Conservation (phyloP, 2,329 filamentous ascomycete species). For the Stagonosporopsis chrysanthemi region DNA sequence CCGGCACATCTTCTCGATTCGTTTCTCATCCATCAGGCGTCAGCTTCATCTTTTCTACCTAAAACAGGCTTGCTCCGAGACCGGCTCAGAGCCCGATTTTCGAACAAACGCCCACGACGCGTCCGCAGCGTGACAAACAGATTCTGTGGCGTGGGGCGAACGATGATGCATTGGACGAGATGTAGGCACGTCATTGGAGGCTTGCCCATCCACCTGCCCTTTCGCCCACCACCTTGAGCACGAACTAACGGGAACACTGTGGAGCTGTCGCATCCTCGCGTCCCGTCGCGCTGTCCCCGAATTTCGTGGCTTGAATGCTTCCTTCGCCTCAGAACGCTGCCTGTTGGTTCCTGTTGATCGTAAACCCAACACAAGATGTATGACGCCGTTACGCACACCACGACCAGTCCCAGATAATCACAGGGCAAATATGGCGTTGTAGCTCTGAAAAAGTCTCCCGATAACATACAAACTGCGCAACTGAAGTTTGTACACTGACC, state of each 20-base stretch:
- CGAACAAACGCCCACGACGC: slow-evolving; percentile 3
- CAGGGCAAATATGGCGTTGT: slow-evolving; percentile 8
- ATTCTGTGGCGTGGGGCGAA: slow-evolving; percentile 10
- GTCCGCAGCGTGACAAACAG: slow-evolving; percentile 13
- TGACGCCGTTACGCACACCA: slow-evolving; percentile 26
- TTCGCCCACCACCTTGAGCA: slow-evolving; percentile 18
- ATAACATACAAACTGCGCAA: not conserved
- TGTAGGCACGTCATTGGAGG: slow-evolving; percentile 21
- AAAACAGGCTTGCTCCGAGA: slow-evolving; percentile 11
- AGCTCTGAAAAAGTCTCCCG: slow-evolving; percentile 1
- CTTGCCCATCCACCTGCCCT: slow-evolving; percentile 20
- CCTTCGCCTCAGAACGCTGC: slow-evolving; percentile 7
- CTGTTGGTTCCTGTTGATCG: slow-evolving; percentile 14
- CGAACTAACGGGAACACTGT: slow-evolving; percentile 24
- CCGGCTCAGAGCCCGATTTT: slow-evolving; percentile 5
- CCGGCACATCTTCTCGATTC: slow-evolving; percentile 8
- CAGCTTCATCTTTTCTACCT: slow-evolving; percentile 1
- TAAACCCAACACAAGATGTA: slow-evolving; percentile 22
- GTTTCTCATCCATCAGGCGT: not conserved
- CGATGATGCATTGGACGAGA: slow-evolving; percentile 11
- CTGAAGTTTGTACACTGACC: slow-evolving; percentile 6
- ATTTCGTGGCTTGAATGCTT: slow-evolving; percentile 7
- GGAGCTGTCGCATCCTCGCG: slow-evolving; percentile 16
- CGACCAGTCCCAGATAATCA: slow-evolving; percentile 17
- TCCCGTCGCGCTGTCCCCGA: slow-evolving; percentile 17